Evolutionary conservation across 768 basidiomycete species (phyloP), one percentile per base, ranked within the genome.

Genomic region (Cystobasidium ongulense): DNA sequence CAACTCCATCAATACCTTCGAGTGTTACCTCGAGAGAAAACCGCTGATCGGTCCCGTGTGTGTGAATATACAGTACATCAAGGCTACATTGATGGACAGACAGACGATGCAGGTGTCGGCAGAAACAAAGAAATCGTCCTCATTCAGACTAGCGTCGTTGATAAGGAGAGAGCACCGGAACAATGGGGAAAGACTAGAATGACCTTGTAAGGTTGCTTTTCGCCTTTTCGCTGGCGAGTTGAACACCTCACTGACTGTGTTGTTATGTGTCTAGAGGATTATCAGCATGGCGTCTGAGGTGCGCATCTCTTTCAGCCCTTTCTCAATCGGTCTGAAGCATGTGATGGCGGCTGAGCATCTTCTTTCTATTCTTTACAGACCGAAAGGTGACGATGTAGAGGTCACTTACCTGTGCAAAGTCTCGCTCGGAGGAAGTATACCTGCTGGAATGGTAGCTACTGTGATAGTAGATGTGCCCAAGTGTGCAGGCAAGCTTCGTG

Each of bases 131-230:
- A 77, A 62, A 39, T 74, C 3, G 18, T 62, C 4, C n/a, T 77
- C 21, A 70, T 77, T 13, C 77, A 77, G 57, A 77, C 75, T 4
- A 65, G 64, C 33, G 63, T 76, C 33, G 36, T 68, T 17, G 77
- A 76, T 61, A 7, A 35, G 0, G 72, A 73, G 10, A 38, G 72
- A n/a, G 77, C 74, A n/a, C 71, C 75, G 0, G 77, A 76, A 59
- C 75, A 75, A 46, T 57, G 65, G 13, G 75, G 74, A 23, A 75
- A 73, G 67, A 76, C 75, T 3, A 27, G 77, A 17, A 75, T 75
- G 43, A 76, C 73, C 0, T 63, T 77, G 1, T 77, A 74, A 73
- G 46, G 23, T 0, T 29, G 74, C 0, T 0, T 27, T 67, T 76
- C 7, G 39, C 8, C 21, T 35, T 72, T 71, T 18, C 15, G 1